phyloP scores from a whole-genome alignment of 2,329 filamentous ascomycete genomes.

The Calonectria henricotiae region DNA sequence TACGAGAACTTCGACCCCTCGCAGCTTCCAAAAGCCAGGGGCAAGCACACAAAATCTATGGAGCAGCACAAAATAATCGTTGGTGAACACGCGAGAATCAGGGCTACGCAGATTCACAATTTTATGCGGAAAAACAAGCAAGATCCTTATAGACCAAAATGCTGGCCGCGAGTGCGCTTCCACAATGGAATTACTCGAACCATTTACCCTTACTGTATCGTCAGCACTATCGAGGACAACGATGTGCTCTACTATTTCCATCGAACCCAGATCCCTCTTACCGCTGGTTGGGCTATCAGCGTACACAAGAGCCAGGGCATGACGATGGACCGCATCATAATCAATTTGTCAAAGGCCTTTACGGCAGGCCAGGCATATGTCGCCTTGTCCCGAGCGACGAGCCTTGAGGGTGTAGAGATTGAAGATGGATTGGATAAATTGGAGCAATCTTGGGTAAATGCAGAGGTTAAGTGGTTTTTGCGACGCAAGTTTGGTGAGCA shows the following conservation, averaged over 20 bases:
- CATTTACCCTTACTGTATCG: slow-evolving; percentile 68
- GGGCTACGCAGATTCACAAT: slow-evolving; percentile 21
- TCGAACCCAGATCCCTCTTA: slow-evolving; percentile 75
- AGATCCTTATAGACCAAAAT: not conserved
- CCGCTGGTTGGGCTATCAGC: slow-evolving; percentile 75
- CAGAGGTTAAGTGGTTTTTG: not conserved
- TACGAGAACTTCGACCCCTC: slow-evolving; percentile 36
- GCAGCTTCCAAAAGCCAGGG: slow-evolving; percentile 20
- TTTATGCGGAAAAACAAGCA: slow-evolving; percentile 32
- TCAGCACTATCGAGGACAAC: slow-evolving; percentile 64
- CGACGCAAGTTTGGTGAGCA: not conserved
- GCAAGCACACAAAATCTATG: not conserved
- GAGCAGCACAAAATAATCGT: slow-evolving; percentile 7
- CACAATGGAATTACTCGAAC: slow-evolving; percentile 63
- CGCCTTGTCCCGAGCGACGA: slow-evolving; percentile 47
- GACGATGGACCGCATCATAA: slow-evolving; percentile 73
- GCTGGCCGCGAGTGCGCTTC: slow-evolving; percentile 64
- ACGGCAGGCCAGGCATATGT: slow-evolving; percentile 76
- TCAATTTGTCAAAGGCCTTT: slow-evolving; percentile 69
- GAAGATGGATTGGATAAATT: not conserved
- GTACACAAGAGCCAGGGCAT: slow-evolving; percentile 77
- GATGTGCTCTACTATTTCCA: slow-evolving; percentile 65
- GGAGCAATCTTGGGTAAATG: not conserved
- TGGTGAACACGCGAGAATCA: slow-evolving; percentile 32
- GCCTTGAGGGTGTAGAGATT: slow-evolving; percentile 43